These are phyloP conservation scores for Globisporangium ultimum DNA, from an alignment of 352 stramenopile genomes.

Conservation along the genomic window DNA sequence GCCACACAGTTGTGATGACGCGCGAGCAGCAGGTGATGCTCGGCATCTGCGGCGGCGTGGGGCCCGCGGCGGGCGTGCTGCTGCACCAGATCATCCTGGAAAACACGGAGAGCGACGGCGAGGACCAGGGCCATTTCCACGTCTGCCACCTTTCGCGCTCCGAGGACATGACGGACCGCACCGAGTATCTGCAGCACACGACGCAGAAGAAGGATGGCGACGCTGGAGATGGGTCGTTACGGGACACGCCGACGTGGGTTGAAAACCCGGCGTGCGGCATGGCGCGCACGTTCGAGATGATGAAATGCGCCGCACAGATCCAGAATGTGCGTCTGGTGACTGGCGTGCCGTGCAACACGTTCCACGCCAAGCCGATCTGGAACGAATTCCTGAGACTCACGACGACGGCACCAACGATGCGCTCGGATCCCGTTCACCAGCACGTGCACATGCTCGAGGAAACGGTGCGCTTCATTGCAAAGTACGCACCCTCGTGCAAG, in stretches of 20 bases:
- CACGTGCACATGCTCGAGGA: conserved; percentile 76
- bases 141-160: conserved; percentile 74
- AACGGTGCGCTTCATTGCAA: conserved; percentile 54
- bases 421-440: conserved; percentile 3
- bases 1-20: conserved; percentile 22
- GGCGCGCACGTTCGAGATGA: conserved; percentile 72
- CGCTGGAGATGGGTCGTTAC: background rate
- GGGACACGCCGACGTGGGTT: conserved; percentile 10
- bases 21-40: conserved; percentile 48
- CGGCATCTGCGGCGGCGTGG: conserved; percentile 72
- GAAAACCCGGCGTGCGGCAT: conserved; percentile 75
- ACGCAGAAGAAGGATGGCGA: conserved; percentile 5
- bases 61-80: conserved; percentile 61
- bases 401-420: background rate
- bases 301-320: conserved; percentile 38
- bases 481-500: conserved; percentile 38
- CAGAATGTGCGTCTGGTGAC: conserved; percentile 42
- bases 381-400: conserved; percentile 62
- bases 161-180: conserved; percentile 73
- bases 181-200: conserved; percentile 45
- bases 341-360: conserved; percentile 74
- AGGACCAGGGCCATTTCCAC: conserved; percentile 63
- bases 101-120: conserved; percentile 58
- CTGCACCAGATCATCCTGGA: conserved; percentile 73
- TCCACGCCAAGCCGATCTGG: conserved; percentile 70